Percentiles rank a stretch among this genome's conserved stretches.
Conservation (phyloP, 2,329 filamentous ascomycete species). For the Ophiobolus disseminans region DNA sequence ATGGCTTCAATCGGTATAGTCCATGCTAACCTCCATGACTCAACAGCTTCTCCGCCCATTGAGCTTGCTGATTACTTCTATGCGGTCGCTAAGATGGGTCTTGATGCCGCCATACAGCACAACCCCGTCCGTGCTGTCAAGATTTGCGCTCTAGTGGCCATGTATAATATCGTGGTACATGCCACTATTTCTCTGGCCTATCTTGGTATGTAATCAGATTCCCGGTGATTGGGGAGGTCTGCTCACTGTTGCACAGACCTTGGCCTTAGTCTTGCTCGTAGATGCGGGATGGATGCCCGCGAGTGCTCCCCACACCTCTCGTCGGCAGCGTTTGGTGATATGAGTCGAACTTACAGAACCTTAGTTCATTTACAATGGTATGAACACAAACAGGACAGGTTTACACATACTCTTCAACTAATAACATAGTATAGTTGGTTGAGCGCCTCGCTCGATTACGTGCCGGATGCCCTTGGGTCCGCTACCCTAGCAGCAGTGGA, state of each 20-base stretch:
- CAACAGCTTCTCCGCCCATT: slow-evolving; percentile 9
- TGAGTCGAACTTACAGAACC: slow-evolving; percentile 22
- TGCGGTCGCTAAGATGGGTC: slow-evolving; percentile 17
- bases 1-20: slow-evolving; percentile 25
- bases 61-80: slow-evolving; percentile 28
- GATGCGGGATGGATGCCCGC: slow-evolving; percentile 8
- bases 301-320: neutral
- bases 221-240: neutral
- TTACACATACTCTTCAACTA: too few species aligned
- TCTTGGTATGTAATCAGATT: slow-evolving; percentile 24
- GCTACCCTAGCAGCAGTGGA: slow-evolving; percentile 1
- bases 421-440: slow-evolving; percentile 31
- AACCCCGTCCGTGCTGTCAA: slow-evolving; percentile 29
- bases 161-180: slow-evolving; percentile 31
- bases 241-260: slow-evolving; percentile 13
- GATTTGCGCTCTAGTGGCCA: slow-evolving; percentile 22
- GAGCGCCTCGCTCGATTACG: slow-evolving; percentile 21
- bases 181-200: slow-evolving; percentile 24
- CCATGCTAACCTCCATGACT: slow-evolving; percentile 11
- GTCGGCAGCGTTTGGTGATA: slow-evolving; percentile 11
- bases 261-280: slow-evolving; percentile 19
- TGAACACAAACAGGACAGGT: too few species aligned
- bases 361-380: slow-evolving; percentile 20
- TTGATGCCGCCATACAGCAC: slow-evolving; percentile 22
- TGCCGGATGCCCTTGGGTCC: slow-evolving; percentile 1